These are phyloP conservation scores for Zymoseptoria ardabiliae DNA, from an alignment of 2,329 filamentous ascomycete genomes.

Conservation along the genomic window DNA sequence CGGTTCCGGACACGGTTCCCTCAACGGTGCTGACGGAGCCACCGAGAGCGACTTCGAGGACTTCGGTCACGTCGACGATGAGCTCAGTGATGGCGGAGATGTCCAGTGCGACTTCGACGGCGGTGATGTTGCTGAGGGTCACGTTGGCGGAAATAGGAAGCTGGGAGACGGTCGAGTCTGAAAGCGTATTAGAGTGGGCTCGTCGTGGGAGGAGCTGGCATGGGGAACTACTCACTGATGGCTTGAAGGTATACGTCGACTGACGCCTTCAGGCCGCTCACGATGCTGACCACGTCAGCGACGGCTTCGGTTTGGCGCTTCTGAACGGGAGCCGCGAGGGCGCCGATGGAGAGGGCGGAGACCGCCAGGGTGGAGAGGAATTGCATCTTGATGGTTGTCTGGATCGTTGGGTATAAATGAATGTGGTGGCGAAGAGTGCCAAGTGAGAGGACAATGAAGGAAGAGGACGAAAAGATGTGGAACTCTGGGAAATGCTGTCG, in stretches of 20 bases:
- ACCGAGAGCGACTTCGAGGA: slow-evolving; percentile 5
- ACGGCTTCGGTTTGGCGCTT: slow-evolving; percentile 7
- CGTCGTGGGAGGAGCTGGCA: neutral
- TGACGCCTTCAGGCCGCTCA: slow-evolving; percentile 3
- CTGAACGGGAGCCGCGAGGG: slow-evolving; percentile 13
- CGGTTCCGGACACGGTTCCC: neutral
- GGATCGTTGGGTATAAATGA: slow-evolving; percentile 10
- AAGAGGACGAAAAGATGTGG: slow-evolving; percentile 9
- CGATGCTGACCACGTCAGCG: slow-evolving; percentile 4
- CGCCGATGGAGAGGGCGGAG: slow-evolving; percentile 11
- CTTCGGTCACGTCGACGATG: slow-evolving; percentile 2
- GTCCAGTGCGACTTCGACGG: neutral
- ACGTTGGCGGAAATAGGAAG: neutral
- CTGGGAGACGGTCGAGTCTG: neutral
- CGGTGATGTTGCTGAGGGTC: neutral
- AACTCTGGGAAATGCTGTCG: neutral
- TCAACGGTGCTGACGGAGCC: slow-evolving; percentile 1
- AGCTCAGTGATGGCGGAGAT: neutral
- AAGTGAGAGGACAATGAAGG: slow-evolving; percentile 2
- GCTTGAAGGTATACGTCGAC: neutral
- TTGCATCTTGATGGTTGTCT: slow-evolving; percentile 14
- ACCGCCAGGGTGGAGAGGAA: slow-evolving; percentile 13
- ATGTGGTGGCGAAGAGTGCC: slow-evolving; percentile 12
- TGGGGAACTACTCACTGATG: neutral
- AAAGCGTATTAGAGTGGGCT: neutral